Evolutionary conservation across 441 rosid species (phyloP).

Genomic region (Arabidopsis hybrid): DNA sequence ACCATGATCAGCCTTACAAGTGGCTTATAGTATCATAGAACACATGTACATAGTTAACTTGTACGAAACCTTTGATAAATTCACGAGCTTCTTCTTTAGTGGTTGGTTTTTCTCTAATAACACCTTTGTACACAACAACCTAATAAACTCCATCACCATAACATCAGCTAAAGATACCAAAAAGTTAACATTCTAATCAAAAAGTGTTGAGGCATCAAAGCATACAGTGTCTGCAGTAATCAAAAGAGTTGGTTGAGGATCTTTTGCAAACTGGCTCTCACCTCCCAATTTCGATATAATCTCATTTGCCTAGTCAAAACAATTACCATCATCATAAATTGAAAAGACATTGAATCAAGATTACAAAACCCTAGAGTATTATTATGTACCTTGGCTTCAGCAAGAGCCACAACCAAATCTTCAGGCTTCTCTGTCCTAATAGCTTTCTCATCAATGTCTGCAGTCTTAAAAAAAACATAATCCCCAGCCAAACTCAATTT

Average conservation of each 20-base stretch:
- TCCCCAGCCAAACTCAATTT: neutral
- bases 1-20: neutral
- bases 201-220: neutral
- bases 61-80: constrained; percentile 62
- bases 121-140: constrained; percentile 77
- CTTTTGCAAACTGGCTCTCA: constrained; percentile 41
- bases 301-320: constrained; percentile 65
- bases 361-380: neutral
- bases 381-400: constrained; percentile 55
- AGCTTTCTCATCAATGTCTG: constrained; percentile 75
- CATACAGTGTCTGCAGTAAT: constrained; percentile 77
- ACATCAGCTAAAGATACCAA: constrained; percentile 37
- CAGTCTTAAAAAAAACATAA: constrained; percentile 52
- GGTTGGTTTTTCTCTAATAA: constrained; percentile 65
- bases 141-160: constrained; percentile 47
- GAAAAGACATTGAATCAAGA: neutral
- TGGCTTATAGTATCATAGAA: neutral
- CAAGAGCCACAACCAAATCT: constrained; percentile 70
- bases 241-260: constrained; percentile 54
- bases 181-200: constrained; percentile 4
- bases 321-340: neutral
- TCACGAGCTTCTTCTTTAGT: constrained; percentile 66
- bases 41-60: neutral
- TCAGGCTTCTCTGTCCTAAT: constrained; percentile 68
- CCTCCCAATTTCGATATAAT: constrained; percentile 56